Evolutionary conservation across 2,329 filamentous ascomycete species (phyloP).

Genomic region (Alternaria brassicae): DNA sequence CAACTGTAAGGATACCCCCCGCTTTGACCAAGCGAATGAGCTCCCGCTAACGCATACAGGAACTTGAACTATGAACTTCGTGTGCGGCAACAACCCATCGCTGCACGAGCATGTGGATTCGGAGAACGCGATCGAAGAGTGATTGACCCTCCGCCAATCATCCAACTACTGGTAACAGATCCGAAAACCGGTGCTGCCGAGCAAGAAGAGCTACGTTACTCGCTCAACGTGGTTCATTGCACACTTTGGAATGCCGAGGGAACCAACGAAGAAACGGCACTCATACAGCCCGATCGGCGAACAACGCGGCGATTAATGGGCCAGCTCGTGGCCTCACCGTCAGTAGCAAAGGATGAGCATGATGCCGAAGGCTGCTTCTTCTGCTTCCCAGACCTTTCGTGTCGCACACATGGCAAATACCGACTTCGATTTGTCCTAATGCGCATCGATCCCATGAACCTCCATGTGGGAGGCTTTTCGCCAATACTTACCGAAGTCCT

Average conservation of each 20-base stretch:
- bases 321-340: slow-evolving; percentile 76
- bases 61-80: slow-evolving; percentile 58
- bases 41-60: slow-evolving; percentile 36
- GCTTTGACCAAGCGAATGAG: slow-evolving; percentile 21
- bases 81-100: slow-evolving; percentile 79
- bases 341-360: slow-evolving; percentile 76
- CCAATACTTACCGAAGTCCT: slow-evolving; percentile 61
- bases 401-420: slow-evolving; percentile 78
- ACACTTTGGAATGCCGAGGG: slow-evolving; percentile 76
- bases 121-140: slow-evolving; percentile 82
- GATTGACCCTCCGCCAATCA: slow-evolving; percentile 83
- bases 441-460: slow-evolving; percentile 69
- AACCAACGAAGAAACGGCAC: slow-evolving; percentile 69
- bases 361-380: slow-evolving; percentile 81
- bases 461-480: slow-evolving; percentile 61
- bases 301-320: slow-evolving; percentile 81
- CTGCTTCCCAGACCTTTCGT: slow-evolving; percentile 83
- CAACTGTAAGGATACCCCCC: slow-evolving; percentile 46
- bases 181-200: slow-evolving; percentile 58
- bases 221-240: slow-evolving; percentile 76
- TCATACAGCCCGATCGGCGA: slow-evolving; percentile 73
- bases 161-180: slow-evolving; percentile 73
- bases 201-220: slow-evolving; percentile 67
- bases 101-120: slow-evolving; percentile 81
- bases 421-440: slow-evolving; percentile 76